A percentile compares a stretch with the other conserved stretches of the same genome.
These are phyloP conservation scores for Pseudonectria buxi DNA, from an alignment of 2,329 filamentous ascomycete species.

Conservation along the genomic window DNA sequence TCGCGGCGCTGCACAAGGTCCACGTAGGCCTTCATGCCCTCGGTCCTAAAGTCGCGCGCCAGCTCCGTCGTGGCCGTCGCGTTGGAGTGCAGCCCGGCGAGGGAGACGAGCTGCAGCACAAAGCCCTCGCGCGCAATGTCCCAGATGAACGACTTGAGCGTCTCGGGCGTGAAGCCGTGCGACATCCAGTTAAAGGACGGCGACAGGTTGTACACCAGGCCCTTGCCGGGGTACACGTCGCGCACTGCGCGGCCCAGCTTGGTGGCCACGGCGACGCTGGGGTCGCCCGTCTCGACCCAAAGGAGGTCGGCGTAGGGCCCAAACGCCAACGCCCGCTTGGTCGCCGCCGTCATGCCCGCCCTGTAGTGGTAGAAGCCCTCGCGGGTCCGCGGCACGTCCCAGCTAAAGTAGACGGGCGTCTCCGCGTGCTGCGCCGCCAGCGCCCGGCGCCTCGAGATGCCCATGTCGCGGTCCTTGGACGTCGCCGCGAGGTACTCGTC, in stretches of 20 bases:
- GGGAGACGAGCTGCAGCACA: slow-evolving; percentile 59
- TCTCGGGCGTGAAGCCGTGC: slow-evolving; percentile 79
- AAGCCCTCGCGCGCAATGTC: slow-evolving; percentile 87
- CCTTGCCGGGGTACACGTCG: slow-evolving; percentile 65
- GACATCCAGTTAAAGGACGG: slow-evolving; percentile 99
- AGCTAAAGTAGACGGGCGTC: slow-evolving; percentile 71
- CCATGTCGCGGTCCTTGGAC: slow-evolving; percentile 61
- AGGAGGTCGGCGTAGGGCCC: slow-evolving; percentile 89
- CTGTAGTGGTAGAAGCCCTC: slow-evolving; percentile 92
- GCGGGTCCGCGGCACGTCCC: slow-evolving; percentile 85
- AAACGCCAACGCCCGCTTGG: slow-evolving; percentile 87
- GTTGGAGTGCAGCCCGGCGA: slow-evolving; percentile 60
- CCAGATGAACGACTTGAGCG: slow-evolving; percentile 90
- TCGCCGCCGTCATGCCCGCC: slow-evolving; percentile 77
- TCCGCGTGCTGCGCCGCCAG: slow-evolving; percentile 63
- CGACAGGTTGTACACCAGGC: slow-evolving; percentile 91
- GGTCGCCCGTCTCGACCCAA: slow-evolving; percentile 94
- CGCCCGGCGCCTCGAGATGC: slow-evolving; percentile 68
- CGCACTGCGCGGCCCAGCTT: slow-evolving; percentile 73
- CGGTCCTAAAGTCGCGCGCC: slow-evolving; percentile 72
- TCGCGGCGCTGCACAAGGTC: slow-evolving; percentile 82
- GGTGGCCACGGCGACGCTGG: slow-evolving; percentile 69
- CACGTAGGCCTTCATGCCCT: slow-evolving; percentile 98
- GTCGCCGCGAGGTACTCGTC: slow-evolving; percentile 60
- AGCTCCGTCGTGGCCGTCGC: slow-evolving; percentile 65